These are phyloP conservation scores for Globisporangium alternatum DNA, from an alignment of 352 stramenopile species.

Conservation along the genomic window DNA sequence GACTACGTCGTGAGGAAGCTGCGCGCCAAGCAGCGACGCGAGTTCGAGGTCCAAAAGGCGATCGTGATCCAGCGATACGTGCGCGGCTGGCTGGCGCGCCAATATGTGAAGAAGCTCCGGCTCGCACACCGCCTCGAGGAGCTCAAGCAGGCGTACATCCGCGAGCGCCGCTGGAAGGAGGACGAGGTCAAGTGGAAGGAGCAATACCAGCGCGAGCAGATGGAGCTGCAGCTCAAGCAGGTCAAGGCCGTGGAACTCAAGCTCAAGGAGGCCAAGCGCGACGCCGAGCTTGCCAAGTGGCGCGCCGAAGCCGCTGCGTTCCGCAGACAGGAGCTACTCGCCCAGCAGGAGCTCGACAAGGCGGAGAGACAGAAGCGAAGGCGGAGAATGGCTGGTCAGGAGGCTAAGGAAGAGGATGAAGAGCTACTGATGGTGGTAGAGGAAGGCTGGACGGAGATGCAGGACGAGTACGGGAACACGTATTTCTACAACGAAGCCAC, in stretches of 20 bases:
- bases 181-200: conserved; percentile 50
- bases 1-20: conserved; percentile 39
- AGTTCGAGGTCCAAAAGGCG: conserved; percentile 33
- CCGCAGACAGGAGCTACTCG: conserved; percentile 37
- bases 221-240: conserved; percentile 48
- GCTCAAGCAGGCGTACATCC: conserved; percentile 55
- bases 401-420: neutral
- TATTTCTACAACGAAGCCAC: conserved; percentile 69
- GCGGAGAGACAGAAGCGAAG: conserved; percentile 13
- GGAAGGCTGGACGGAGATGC: conserved; percentile 28
- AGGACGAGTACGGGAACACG: conserved; percentile 45
- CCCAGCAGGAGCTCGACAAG: conserved; percentile 29
- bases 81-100: conserved; percentile 35
- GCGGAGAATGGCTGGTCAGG: neutral
- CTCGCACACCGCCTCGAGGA: conserved; percentile 36
- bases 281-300: conserved; percentile 54
- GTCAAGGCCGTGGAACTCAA: conserved; percentile 40
- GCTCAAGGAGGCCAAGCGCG: conserved; percentile 57
- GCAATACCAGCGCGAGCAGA: conserved; percentile 55
- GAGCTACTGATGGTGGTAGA: neutral
- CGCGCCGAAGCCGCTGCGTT: conserved; percentile 45
- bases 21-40: conserved; percentile 26
- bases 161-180: conserved; percentile 54
- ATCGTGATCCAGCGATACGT: conserved; percentile 32
- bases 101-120: conserved; percentile 24